phyloP scores from a whole-genome alignment of 2,329 filamentous ascomycete genomes.

The Byssoonygena ceratinophila region DNA sequence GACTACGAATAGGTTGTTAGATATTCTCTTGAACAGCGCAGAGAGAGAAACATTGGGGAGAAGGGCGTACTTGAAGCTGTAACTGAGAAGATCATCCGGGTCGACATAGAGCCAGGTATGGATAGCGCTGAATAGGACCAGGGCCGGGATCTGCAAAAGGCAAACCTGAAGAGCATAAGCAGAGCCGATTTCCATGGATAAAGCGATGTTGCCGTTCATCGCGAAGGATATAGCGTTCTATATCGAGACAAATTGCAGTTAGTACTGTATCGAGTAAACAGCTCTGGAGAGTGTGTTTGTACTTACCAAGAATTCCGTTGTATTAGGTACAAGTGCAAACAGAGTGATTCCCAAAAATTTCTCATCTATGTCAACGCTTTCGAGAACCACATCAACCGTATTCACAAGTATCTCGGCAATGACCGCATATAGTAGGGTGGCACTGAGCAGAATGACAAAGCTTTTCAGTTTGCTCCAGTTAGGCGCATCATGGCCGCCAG shows the following conservation, averaged over 20 bases:
- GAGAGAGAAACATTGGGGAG: not conserved
- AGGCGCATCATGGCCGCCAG: constrained; percentile 86
- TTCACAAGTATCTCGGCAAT: constrained; percentile 96
- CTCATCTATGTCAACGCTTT: constrained; percentile 83
- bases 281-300: not conserved
- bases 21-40: not conserved
- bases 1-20: constrained; percentile 34
- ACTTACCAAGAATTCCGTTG: constrained; percentile 86
- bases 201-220: constrained; percentile 97
- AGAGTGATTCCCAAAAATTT: constrained; percentile 96
- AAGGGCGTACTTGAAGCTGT: constrained; percentile 44
- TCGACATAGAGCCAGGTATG: constrained; percentile 48
- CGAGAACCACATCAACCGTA: constrained; percentile 90
- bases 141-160: constrained; percentile 80
- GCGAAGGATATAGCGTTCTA: constrained; percentile 97
- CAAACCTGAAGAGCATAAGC: constrained; percentile 95
- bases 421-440: constrained; percentile 86
- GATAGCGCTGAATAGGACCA: constrained; percentile 82
- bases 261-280: too few species aligned
- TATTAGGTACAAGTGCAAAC: constrained; percentile 94
- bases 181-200: constrained; percentile 98
- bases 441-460: constrained; percentile 73
- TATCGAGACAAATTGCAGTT: too few species aligned
- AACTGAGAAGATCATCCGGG: constrained; percentile 41
- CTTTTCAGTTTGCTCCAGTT: constrained; percentile 95